Base-by-base conservation (phyloP, 2,329 filamentous ascomycete species). In the Colletotrichum viniferum region DNA sequence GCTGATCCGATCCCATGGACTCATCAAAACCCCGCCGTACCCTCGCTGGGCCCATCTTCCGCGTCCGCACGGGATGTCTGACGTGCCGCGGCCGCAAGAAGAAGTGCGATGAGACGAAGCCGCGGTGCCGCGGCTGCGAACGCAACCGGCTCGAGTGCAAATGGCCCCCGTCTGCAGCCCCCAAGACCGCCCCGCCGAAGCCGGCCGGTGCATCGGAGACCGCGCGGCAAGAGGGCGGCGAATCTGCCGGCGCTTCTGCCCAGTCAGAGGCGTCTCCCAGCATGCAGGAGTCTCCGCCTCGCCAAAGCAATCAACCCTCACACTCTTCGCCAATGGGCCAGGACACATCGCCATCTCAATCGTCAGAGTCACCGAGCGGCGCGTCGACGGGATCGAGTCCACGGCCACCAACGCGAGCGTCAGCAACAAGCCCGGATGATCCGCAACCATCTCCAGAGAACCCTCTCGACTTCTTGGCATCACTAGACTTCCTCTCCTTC, bases 21-120 rank as follows among this genome's bases (percentile, higher is more conserved):
- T 69, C 66, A 24, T 60, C 69, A 16, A 73, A 63, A 73, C 71
- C 71, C 36, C 71, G 71, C 56, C 71, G 71, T 5, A 73, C 71
- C 56, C 71, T 73, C 48, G 71, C 71, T 28, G 71, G 71, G 30
- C 71, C 71, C 14, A 73, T 73, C 65, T 73, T 73, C 56, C 71
- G 71, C 58, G 71, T 73, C 58, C 71, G 71, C 26, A 84, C 61
- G n/a, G 86, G 86, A 14, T 88, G 86, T 77, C 77, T 86, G 66
- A 87, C 86, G 77, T 88, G 86, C 79, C 86, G 87, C 77, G 82
- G 82, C 30, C 84, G 86, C 60, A 87, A 87, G 81, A 87, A 87
- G 82, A 88, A 88, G 78, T 88, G 86, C 79, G 86, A 87, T 74
- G 86, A 88, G 79, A 79, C 78, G 12, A 87, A 86, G 76, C 86